These are phyloP conservation scores for Sporodiniella umbellata DNA, from an alignment of 371 early-diverging fungal genomes.

Conservation along the genomic window DNA sequence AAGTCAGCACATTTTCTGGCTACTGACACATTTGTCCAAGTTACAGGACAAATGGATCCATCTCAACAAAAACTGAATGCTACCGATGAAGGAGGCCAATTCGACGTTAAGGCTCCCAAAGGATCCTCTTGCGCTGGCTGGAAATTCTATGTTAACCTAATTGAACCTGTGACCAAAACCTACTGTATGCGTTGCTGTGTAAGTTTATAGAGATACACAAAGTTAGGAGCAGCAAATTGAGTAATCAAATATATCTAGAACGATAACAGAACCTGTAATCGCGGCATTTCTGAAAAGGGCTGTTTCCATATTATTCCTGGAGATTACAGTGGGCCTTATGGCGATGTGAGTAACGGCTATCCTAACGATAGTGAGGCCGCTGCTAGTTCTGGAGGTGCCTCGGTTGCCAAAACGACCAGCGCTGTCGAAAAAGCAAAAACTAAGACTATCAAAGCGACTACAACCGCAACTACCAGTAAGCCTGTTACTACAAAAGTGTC, in stretches of 20 bases:
- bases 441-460: constrained; percentile 4
- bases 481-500: neutral
- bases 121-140: constrained; percentile 53
- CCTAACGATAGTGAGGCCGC: neutral
- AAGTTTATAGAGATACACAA: constrained; percentile 14
- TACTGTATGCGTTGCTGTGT: constrained; percentile 63
- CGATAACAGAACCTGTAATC: constrained; percentile 39
- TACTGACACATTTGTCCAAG: constrained; percentile 46
- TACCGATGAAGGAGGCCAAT: constrained; percentile 57
- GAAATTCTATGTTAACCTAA: constrained; percentile 49
- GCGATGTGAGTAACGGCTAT: neutral
- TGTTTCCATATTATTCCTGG: constrained; percentile 54
- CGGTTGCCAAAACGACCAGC: neutral
- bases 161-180: constrained; percentile 48
- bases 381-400: neutral
- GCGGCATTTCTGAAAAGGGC: constrained; percentile 48
- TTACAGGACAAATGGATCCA: constrained; percentile 57
- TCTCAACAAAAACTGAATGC: constrained; percentile 37
- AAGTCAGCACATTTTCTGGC: constrained; percentile 46
- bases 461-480: neutral
- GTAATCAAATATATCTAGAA: constrained; percentile 19
- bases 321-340: constrained; percentile 45
- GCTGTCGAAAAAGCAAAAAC: too few species aligned
- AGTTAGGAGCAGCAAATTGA: neutral
- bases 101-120: constrained; percentile 47